phyloP scores from a whole-genome alignment of 768 basidiomycete species.

The Tricholomella constricta region DNA sequence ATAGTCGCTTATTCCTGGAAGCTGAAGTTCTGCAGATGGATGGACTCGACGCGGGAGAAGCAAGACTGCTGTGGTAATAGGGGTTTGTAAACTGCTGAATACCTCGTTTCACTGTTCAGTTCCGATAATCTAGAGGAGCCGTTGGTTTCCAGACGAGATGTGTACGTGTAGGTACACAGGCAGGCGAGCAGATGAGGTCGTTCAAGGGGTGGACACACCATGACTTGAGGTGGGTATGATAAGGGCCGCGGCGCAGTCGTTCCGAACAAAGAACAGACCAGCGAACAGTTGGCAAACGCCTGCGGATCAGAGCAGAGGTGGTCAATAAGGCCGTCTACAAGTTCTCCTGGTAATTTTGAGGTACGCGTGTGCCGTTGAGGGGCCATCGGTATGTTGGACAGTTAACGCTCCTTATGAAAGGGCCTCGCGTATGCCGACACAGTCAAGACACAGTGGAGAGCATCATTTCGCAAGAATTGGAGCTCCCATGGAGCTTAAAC shows the following conservation, averaged over 20 bases:
- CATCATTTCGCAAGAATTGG: too few species aligned
- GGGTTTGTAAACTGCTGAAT: not conserved
- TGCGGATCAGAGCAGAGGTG: conserved; percentile 9
- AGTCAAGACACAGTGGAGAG: not conserved
- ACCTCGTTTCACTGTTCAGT: not conserved
- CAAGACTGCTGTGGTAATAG: not conserved
- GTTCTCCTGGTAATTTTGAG: conserved; percentile 12
- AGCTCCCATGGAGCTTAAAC: not conserved
- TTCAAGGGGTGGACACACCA: not conserved
- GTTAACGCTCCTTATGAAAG: not conserved
- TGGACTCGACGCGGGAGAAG: not conserved
- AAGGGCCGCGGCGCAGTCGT: conserved; percentile 18
- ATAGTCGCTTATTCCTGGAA: not conserved
- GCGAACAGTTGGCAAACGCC: conserved; percentile 17
- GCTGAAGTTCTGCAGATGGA: not conserved
- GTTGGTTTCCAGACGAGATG: not conserved
- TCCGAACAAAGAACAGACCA: conserved; percentile 20
- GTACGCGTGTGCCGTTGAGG: not conserved
- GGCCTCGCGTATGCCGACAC: not conserved
- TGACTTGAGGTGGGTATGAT: conserved; percentile 10
- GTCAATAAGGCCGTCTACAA: conserved; percentile 21
- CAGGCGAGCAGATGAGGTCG: not conserved
- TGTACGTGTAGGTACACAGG: not conserved
- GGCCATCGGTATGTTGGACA: not conserved
- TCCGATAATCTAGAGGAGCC: not conserved